A percentile compares a stretch with the other conserved stretches of the same genome.
Evolutionary conservation across 2,329 filamentous ascomycete genomes (phyloP).

Genomic region (Stenocarpella maydis): DNA sequence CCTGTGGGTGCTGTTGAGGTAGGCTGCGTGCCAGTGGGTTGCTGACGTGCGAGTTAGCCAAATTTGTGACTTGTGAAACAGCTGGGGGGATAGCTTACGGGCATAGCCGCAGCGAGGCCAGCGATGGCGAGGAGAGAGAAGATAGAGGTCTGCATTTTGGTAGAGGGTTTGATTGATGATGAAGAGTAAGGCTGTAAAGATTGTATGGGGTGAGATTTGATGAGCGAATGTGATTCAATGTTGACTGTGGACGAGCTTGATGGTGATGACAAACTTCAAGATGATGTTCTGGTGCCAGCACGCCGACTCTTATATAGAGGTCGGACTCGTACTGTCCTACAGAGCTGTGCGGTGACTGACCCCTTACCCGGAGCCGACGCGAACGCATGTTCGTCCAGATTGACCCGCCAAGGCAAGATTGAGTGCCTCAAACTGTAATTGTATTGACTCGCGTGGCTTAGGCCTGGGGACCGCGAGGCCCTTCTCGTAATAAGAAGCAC

Average conservation of each 20-base stretch:
- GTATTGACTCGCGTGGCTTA: neutral
- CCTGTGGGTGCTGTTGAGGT: neutral
- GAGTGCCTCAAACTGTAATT: neutral
- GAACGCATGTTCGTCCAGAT: constrained; percentile 4
- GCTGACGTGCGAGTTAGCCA: neutral
- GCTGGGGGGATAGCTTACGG: neutral
- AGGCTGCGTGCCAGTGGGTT: constrained; percentile 2
- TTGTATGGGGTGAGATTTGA: neutral
- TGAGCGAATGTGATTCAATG: constrained; percentile 4
- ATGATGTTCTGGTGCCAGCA: neutral
- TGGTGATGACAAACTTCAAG: neutral
- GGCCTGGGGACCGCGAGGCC: neutral
- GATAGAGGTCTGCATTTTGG: constrained; percentile 11
- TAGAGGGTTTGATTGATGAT: too few species aligned
- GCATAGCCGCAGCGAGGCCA: constrained; percentile 10
- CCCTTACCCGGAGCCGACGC: neutral
- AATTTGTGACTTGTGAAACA: neutral
- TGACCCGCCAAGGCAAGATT: neutral
- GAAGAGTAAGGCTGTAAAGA: neutral
- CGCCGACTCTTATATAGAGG: neutral
- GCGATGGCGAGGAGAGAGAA: constrained; percentile 7
- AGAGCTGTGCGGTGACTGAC: neutral
- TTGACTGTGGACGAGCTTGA: neutral
- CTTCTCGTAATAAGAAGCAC: neutral
- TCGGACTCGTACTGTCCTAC: neutral